Base-by-base conservation (phyloP, 2,329 filamentous ascomycete species). In the Tolypocladium guangdongense region DNA sequence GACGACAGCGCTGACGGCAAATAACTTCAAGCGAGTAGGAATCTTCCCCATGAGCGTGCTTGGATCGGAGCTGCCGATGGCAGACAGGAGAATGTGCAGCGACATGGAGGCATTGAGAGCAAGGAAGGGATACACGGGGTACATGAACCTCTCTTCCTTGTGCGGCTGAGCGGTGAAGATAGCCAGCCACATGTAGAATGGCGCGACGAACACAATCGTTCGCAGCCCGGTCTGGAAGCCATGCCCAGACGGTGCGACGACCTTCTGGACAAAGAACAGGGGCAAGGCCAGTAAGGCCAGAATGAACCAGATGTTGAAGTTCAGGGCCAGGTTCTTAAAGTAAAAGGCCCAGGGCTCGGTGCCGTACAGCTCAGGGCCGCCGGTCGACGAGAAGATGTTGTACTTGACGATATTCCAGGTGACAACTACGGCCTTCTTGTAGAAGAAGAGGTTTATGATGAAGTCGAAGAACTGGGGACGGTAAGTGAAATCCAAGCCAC, bases 121-220 rank as follows among this genome's bases (percentile, higher is more conserved):
- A 38, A 99, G 76, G 58, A 92, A 90, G 1, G 93, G 93, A 63
- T 99, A 99, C 2, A 83, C 88, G 0, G 93, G 93, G 64, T 96
- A 99, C 91, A 99, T 97, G 74, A 99, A 99, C 7, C 93, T 80
- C 71, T 99, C 93, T 68, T 99, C 93, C 65, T 99, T 99, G 72
- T 99, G 93, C 18, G 93, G 89, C 66, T 99, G 93, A 10, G 87
- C 67, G 0, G 88, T 92, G 72, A 99, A 97, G 57, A 97, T 93
- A 4, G 72, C 81, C 32, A 99, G 78, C 93, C 93, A 99, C 65
- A 96, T 78, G 67, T 97, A 99, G 69, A 97, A 95, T 0, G 93
- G 93, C 0, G 82, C 73, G 52, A 92, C 75, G 59, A 96, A 89
- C 22, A 92, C 81, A 49, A 95, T 63, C 11, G 86, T 88, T 37